Base-by-base conservation (phyloP, 169 alveolate genomes). In the Toxoplasma gondii region DNA sequence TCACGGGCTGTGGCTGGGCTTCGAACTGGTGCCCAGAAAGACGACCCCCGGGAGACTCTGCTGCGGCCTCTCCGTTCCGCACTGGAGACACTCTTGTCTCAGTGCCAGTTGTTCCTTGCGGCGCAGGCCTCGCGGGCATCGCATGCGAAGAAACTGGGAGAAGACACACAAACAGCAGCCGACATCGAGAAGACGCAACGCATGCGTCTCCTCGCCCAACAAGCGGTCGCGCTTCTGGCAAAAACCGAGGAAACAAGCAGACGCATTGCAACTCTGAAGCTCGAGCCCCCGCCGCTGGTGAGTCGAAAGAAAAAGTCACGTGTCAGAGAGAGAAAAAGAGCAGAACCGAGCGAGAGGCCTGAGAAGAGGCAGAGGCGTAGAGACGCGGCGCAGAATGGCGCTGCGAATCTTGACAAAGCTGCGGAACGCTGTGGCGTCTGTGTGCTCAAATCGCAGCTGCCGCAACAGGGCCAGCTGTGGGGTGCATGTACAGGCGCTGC, bases 231-330 rank as follows among this genome's bases (percentile, higher is more conserved):
- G 58, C 88, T 78, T 22, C 91, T 78, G 44, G 67, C 74, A 39
- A 36, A 58, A 7, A 45, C 94, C 19, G 43, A 58, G n/a, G 92
- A 70, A 9, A 53, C 81, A 36, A 87, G 82, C 41, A 45, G 7
- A 44, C 67, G 43, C 44, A 44, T 92, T 36, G 22, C 36, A 39
- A 49, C 34, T 39, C 44, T 82, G 74, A 74, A 82, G 31, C 90
- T 92, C 29, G 94, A 92, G 69, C 84, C 92, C 24, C 91, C 94
- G 1, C 91, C 94, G 43, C 94, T 83, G 70, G 94, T 92, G 69
- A 36, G 91, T 1, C 17, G 22, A 74, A 44, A 34, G 43, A 74
- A 16, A 17, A n/a, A 12, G 58, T n/a, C n/a, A n/a, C n/a, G n/a
- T n/a, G n/a, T n/a, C n/a, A n/a, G n/a, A n/a, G n/a, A n/a, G n/a